These are phyloP conservation scores for Eleusine coracana DNA, from an alignment of 176 grass and related monocot species.

Conservation along the genomic window DNA sequence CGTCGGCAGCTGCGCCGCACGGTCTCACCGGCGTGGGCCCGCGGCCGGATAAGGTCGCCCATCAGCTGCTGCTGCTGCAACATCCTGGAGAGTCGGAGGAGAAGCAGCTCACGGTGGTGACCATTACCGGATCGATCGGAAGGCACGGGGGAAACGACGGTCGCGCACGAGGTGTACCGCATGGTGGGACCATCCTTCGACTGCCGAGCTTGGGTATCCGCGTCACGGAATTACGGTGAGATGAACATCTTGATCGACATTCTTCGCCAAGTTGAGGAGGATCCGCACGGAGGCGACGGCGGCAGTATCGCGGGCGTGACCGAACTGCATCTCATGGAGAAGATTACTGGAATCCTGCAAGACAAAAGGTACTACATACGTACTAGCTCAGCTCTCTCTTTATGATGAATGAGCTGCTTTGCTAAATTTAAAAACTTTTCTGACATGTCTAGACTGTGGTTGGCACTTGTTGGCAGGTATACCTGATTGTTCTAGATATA, in stretches of 20 bases:
- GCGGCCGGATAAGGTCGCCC: too few species aligned
- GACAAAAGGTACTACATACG: not conserved
- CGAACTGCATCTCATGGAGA: not conserved
- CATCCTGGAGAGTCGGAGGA: too few species aligned
- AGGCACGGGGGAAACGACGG: not conserved
- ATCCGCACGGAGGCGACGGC: too few species aligned
- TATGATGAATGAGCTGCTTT: too few species aligned
- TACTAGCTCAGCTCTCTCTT: too few species aligned
- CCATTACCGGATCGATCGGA: not conserved
- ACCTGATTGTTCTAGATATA: not conserved
- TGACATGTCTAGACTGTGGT: too few species aligned
- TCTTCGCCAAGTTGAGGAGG: not conserved
- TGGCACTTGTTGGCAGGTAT: too few species aligned
- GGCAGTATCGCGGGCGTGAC: too few species aligned
- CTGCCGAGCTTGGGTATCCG: not conserved
- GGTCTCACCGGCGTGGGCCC: too few species aligned
- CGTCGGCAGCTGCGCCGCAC: too few species aligned
- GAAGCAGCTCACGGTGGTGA: not conserved
- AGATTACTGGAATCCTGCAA: not conserved
- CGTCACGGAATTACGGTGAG: not conserved
- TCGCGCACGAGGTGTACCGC: not conserved
- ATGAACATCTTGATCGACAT: not conserved
- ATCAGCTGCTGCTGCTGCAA: too few species aligned
- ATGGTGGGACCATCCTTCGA: not conserved
- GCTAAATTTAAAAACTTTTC: too few species aligned